These are phyloP conservation scores for Aspergillus aculeatus DNA, from an alignment of 2,329 filamentous ascomycete genomes.

Conservation along the genomic window DNA sequence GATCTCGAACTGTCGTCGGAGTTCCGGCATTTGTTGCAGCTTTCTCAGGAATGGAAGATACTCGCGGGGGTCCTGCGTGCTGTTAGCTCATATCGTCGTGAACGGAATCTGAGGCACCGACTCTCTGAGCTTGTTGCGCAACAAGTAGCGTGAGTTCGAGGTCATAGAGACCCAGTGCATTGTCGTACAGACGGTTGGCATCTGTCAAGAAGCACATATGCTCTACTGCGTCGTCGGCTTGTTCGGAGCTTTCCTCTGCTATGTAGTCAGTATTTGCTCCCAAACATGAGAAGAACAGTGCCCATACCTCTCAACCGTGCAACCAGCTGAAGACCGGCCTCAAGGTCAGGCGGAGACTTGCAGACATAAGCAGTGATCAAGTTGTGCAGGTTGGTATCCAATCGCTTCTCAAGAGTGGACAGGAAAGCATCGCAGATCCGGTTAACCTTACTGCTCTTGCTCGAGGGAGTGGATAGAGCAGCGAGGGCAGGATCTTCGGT, in stretches of 20 bases:
- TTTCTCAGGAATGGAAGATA: conserved; percentile 93
- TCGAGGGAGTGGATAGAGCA: conserved; percentile 23
- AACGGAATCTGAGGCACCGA: conserved; percentile 20
- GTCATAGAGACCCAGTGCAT: conserved; percentile 86
- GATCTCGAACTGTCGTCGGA: conserved; percentile 76
- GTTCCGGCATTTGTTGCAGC: conserved; percentile 69
- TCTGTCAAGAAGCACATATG: conserved; percentile 98
- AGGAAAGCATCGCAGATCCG: conserved; percentile 83
- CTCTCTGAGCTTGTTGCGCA: conserved; percentile 89
- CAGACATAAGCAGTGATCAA: conserved; percentile 93
- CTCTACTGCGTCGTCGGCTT: conserved; percentile 86
- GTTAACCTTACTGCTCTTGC: conserved; percentile 68
- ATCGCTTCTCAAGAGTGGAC: conserved; percentile 60
- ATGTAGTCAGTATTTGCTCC: conserved; percentile 16
- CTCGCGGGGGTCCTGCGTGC: conserved; percentile 73
- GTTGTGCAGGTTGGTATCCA: conserved; percentile 73
- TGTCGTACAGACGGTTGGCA: conserved; percentile 86
- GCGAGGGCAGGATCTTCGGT: conserved; percentile 29
- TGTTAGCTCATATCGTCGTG: conserved; percentile 12
- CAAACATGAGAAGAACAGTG: not conserved
- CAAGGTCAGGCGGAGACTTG: conserved; percentile 85
- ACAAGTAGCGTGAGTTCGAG: conserved; percentile 86
- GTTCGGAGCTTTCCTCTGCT: conserved; percentile 60
- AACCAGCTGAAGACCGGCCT: conserved; percentile 78
- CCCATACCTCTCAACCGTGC: conserved; percentile 61